These are phyloP conservation scores for Metarhizium brunneum DNA, from an alignment of 2,329 filamentous ascomycete species.

Conservation along the genomic window DNA sequence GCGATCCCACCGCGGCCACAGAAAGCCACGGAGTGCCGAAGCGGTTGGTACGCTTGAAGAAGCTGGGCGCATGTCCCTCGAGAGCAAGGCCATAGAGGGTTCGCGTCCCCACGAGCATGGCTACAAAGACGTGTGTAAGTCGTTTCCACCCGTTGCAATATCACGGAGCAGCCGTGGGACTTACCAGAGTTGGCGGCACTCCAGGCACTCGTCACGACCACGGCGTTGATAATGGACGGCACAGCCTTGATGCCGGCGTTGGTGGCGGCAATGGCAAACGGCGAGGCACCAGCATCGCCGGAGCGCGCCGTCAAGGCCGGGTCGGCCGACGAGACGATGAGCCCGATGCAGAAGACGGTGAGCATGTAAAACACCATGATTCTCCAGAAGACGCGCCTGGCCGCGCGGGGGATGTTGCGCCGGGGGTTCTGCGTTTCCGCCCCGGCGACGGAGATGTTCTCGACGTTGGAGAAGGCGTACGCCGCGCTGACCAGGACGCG, in stretches of 20 bases:
- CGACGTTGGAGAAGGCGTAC: conserved; percentile 42
- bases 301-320: conserved; percentile 11
- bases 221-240: conserved; percentile 44
- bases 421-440: conserved; percentile 40
- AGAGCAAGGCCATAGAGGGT: conserved; percentile 54
- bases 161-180: background rate
- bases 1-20: conserved; percentile 36
- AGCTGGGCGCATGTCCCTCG: conserved; percentile 48
- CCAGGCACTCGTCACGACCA: conserved; percentile 23
- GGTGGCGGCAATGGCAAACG: conserved; percentile 42
- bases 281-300: conserved; percentile 33
- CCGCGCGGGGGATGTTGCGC: conserved; percentile 38
- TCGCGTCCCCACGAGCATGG: conserved; percentile 36
- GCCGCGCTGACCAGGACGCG: conserved; percentile 21
- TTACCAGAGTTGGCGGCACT: conserved; percentile 11
- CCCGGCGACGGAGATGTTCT: conserved; percentile 36
- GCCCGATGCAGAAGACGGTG: conserved; percentile 39
- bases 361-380: conserved; percentile 44
- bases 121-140: background rate
- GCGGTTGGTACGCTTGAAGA: conserved; percentile 47
- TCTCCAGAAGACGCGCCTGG: conserved; percentile 46
- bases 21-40: conserved; percentile 44
- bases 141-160: background rate
- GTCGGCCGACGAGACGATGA: conserved; percentile 37
- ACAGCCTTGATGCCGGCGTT: conserved; percentile 40